Conservation (phyloP, 2,329 filamentous ascomycete species). For the Incumbomyces delicatus region DNA sequence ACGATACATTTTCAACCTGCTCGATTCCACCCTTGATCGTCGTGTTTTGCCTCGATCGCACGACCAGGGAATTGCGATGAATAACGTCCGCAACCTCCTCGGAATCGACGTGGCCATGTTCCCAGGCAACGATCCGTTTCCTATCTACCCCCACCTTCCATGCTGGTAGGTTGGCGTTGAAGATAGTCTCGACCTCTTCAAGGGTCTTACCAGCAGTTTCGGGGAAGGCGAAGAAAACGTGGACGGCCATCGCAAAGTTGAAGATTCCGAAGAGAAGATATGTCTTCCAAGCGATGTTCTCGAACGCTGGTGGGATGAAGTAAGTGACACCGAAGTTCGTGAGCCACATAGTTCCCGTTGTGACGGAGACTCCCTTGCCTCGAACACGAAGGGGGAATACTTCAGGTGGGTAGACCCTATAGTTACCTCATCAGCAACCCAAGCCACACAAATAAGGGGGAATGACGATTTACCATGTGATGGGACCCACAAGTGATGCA, state of each 20-base stretch:
- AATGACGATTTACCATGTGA: slow-evolving; percentile 32
- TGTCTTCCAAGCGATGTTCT: slow-evolving; percentile 22
- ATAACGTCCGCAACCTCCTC: too few species aligned
- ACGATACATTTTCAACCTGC: too few species aligned
- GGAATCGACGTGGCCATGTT: too few species aligned
- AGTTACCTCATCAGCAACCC: neutral
- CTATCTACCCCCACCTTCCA: neutral
- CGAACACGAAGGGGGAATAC: slow-evolving; percentile 53
- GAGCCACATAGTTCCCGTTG: slow-evolving; percentile 53
- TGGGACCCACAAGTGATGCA: slow-evolving; percentile 53
- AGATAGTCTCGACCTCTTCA: slow-evolving; percentile 20
- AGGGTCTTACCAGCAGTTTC: slow-evolving; percentile 12
- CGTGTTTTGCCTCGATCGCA: too few species aligned
- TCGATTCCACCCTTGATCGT: too few species aligned
- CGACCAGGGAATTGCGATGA: too few species aligned
- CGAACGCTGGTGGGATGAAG: slow-evolving; percentile 38
- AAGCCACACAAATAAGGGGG: too few species aligned
- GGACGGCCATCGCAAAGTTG: slow-evolving; percentile 21
- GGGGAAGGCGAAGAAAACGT: slow-evolving; percentile 20
- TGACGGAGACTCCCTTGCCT: slow-evolving; percentile 52
- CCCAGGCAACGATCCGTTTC: neutral
- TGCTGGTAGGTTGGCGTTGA: neutral
- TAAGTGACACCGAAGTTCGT: slow-evolving; percentile 46
- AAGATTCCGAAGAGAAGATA: slow-evolving; percentile 24
- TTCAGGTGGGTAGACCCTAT: slow-evolving; percentile 47